Conservation (phyloP, 176 grass and related monocot genomes). For the Bromus sterilis region DNA sequence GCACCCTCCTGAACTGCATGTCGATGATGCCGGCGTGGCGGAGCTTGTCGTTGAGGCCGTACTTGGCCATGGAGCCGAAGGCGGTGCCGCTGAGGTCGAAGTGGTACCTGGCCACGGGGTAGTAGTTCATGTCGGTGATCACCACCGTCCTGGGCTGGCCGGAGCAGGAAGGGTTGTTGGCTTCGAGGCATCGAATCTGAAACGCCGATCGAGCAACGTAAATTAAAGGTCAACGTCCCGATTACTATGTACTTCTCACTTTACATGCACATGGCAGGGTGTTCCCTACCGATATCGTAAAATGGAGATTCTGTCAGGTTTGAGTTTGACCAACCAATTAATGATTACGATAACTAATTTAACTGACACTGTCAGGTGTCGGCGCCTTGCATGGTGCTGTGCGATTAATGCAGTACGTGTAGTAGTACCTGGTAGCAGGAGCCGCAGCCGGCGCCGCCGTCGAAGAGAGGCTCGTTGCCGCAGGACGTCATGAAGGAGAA, state of each 20-base stretch:
- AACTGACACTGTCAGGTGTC: background rate
- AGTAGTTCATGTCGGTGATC: constrained; percentile 72
- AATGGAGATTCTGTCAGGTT: background rate
- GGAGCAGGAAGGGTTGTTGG: constrained; percentile 41
- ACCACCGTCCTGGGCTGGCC: constrained; percentile 47
- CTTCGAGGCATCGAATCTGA: background rate
- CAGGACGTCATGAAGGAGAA: constrained; percentile 41
- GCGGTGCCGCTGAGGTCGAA: constrained; percentile 67
- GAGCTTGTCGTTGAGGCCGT: constrained; percentile 37
- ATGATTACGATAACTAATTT: background rate
- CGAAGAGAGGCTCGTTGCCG: constrained; percentile 37
- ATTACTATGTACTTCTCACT: background rate
- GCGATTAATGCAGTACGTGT: background rate
- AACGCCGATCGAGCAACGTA: background rate
- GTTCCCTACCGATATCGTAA: background rate
- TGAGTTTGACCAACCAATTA: background rate
- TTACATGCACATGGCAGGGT: background rate
- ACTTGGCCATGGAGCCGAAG: constrained; percentile 49
- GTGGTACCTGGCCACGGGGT: constrained; percentile 40
- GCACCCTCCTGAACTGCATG: constrained; percentile 47
- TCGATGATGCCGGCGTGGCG: constrained; percentile 55
- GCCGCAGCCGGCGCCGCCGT: constrained; percentile 40
- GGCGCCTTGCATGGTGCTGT: background rate
- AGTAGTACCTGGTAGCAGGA: constrained; percentile 40
- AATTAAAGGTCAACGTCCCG: background rate